phyloP scores from a whole-genome alignment of 2,329 filamentous ascomycete species.

The Xylariaceae sp. region DNA sequence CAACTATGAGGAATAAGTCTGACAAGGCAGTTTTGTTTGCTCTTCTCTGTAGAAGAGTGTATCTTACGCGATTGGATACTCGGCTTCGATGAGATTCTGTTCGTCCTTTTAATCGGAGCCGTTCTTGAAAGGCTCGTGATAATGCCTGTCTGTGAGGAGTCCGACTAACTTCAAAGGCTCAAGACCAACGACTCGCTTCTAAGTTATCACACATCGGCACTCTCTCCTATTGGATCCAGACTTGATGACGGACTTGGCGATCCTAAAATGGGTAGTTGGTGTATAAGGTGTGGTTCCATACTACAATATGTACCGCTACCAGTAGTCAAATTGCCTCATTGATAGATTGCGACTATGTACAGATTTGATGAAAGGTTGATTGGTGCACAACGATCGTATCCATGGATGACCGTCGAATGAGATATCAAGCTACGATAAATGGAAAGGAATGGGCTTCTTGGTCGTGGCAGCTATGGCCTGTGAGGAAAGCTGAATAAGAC shows the following conservation, averaged over 20 bases:
- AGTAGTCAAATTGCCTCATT: neutral
- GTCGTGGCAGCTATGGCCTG: neutral
- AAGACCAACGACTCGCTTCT: no score
- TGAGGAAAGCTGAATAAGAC: neutral
- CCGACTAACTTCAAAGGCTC: neutral
- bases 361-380: neutral
- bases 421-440: neutral
- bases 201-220: neutral
- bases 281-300: no score
- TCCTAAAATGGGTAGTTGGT: no score
- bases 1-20: slow-evolving; percentile 4
- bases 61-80: slow-evolving; percentile 12
- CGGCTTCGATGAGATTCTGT: slow-evolving; percentile 10
- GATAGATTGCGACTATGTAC: neutral
- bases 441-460: neutral
- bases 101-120: neutral
- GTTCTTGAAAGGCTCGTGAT: neutral
- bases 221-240: neutral
- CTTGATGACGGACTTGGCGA: neutral
- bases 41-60: slow-evolving; percentile 4
- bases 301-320: no score
- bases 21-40: slow-evolving; percentile 5
- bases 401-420: neutral
- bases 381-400: neutral
- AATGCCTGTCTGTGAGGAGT: neutral